Percentiles rank a stretch among this genome's conserved stretches.
Evolutionary conservation across 2,329 filamentous ascomycete genomes (phyloP).

Genomic region (Talaromyces sp.): DNA sequence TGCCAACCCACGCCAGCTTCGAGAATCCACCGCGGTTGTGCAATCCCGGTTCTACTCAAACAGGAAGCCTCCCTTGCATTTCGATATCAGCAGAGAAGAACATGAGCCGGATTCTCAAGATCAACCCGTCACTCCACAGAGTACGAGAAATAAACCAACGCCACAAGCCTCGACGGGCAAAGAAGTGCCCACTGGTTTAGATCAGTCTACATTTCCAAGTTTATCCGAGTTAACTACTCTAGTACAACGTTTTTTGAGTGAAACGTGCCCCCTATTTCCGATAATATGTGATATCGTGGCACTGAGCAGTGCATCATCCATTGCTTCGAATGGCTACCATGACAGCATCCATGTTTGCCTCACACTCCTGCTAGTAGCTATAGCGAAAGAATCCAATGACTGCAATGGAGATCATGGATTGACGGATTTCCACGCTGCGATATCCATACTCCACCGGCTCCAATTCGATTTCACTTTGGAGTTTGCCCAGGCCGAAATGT

Average conservation of each 20-base stretch:
- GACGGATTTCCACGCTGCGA: not conserved
- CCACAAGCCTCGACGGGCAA: not conserved
- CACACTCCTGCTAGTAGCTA: not conserved
- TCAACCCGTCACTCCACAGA: not conserved
- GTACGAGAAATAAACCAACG: not conserved
- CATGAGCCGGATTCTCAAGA: not conserved
- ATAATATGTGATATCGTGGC: slow-evolving; percentile 3
- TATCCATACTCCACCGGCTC: not conserved
- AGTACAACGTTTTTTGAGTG: not conserved
- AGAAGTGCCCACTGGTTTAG: not conserved
- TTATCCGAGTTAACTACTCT: not conserved
- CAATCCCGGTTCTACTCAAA: not conserved
- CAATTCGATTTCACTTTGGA: slow-evolving; percentile 4
- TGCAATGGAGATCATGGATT: not conserved
- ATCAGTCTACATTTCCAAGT: not conserved
- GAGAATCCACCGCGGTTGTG: not conserved
- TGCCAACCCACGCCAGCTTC: not conserved
- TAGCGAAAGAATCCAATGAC: not conserved
- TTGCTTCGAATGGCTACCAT: not conserved
- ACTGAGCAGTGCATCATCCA: not conserved
- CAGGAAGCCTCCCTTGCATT: not conserved
- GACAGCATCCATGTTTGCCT: slow-evolving; percentile 2
- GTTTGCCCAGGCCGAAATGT: not conserved
- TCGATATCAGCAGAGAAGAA: not conserved
- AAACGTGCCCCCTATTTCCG: slow-evolving; percentile 2